Evolutionary conservation across 306 rosid species (phyloP).

Genomic region (Cucurbita pepo): DNA sequence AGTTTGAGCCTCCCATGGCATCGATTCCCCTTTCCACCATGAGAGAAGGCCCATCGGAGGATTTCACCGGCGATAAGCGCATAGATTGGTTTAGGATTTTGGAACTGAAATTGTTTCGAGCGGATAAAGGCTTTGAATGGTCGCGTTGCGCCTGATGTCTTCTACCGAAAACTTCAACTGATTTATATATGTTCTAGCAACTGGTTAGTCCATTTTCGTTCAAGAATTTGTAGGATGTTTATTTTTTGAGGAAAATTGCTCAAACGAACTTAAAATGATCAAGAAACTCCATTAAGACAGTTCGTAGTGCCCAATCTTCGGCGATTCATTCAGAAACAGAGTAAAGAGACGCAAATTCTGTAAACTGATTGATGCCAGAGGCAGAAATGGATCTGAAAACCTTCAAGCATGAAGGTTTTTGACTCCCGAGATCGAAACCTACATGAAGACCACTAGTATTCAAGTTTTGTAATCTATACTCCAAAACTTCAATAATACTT

Average conservation of each 20-base stretch:
- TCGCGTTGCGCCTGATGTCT: background rate
- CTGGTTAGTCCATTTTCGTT: too few relatives aligned
- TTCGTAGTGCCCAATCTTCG: background rate
- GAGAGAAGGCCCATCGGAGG: slow-evolving; percentile 55
- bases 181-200: background rate
- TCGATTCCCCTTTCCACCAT: slow-evolving; percentile 50
- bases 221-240: too few relatives aligned
- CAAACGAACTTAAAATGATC: background rate
- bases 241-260: background rate
- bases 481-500: too few relatives aligned
- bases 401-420: background rate
- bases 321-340: background rate
- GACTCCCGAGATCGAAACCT: background rate
- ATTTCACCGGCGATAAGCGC: background rate
- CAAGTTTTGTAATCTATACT: too few relatives aligned
- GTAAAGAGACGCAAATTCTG: background rate
- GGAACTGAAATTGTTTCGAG: background rate
- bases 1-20: slow-evolving; percentile 7
- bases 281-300: background rate
- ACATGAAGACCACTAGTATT: background rate
- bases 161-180: background rate
- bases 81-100: background rate
- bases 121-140: background rate
- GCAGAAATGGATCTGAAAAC: background rate
- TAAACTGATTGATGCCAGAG: background rate